Base-by-base conservation (phyloP, 306 rosid species). In the Vigna angularis region DNA sequence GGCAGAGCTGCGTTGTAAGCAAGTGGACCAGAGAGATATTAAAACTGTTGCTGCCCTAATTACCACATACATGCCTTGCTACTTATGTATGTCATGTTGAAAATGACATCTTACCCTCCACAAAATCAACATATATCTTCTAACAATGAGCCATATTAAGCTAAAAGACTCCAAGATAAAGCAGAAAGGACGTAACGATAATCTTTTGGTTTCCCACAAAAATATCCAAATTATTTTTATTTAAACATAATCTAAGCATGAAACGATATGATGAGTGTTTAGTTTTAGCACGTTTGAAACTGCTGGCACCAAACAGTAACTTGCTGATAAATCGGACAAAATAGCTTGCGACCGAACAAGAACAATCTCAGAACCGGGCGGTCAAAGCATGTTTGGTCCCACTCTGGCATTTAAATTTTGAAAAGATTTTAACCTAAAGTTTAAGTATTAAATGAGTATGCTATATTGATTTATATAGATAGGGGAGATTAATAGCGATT, bases 21-120 rank as follows among this genome's bases (percentile, higher is more conserved):
- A 72, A 80, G 74, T 85, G 93, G 90, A 83, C 87, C 93, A 83
- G 40, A 45, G 32, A 14, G 67, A 80, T 68, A 78, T 87, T 78
- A 85, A 66, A 66, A 83, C 77, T 78, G 68, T 40, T 88, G 83
- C 88, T 86, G 85, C 88, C 85, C 79, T 79, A 80, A 86, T 87
- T 65, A 86, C 88, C 96, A 89, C 70, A 30, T 78, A 78, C 91
- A 87, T 87, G 87, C 75, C 74, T 86, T 84, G 83, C 90, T 82
- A 79, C 91, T 89, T 84, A 81, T 82, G 85, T 78, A 28, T 80
- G 75, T 66, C 76, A 82, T 73, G 6, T 78, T 85, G 82, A 90
- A 75, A 62, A 73, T 26, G 88, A 87, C 91, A 85, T 50, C 88
- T 79, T 86, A 81, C 88, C 89, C 36, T 73, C 80, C 78, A 4